These are phyloP conservation scores for Pythium insidiosum DNA, from an alignment of 352 stramenopile genomes.

Conservation along the genomic window DNA sequence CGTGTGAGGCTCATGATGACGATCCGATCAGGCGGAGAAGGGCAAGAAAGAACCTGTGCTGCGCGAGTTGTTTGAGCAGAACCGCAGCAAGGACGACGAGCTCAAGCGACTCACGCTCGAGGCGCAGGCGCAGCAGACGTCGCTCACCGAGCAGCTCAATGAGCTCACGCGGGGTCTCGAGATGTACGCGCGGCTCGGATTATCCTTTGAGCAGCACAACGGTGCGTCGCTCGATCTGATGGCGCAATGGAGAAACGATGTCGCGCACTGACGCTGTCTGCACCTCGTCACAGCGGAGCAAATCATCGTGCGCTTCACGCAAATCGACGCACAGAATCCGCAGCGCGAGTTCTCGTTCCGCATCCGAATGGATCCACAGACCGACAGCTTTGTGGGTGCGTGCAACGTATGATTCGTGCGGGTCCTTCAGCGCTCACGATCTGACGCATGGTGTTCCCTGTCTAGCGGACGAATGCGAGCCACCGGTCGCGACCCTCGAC, in stretches of 20 bases:
- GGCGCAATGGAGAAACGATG: no score
- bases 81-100: constrained; percentile 43
- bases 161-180: constrained; percentile 54
- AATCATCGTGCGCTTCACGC: constrained; percentile 58
- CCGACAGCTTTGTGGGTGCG: constrained; percentile 54
- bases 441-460: no score
- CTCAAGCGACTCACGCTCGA: constrained; percentile 33
- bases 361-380: constrained; percentile 52
- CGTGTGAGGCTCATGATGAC: not conserved
- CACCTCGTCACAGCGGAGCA: constrained; percentile 41
- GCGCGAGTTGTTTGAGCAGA: constrained; percentile 51
- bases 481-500: constrained; percentile 32
- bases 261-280: no score
- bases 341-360: constrained; percentile 62
- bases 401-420: no score
- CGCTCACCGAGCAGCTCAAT: constrained; percentile 37
- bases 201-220: constrained; percentile 59
- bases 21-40: constrained; percentile 26
- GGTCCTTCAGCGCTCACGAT: no score
- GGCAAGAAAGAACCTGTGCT: constrained; percentile 47
- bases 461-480: constrained; percentile 63
- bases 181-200: constrained; percentile 59
- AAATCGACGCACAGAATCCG: constrained; percentile 50
- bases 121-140: constrained; percentile 28
- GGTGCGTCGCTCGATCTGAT: constrained; percentile 17